A percentile compares a stretch with the other conserved stretches of the same genome.
These are phyloP conservation scores for Boletales sp. DNA, from an alignment of 768 basidiomycete species.

Conservation along the genomic window DNA sequence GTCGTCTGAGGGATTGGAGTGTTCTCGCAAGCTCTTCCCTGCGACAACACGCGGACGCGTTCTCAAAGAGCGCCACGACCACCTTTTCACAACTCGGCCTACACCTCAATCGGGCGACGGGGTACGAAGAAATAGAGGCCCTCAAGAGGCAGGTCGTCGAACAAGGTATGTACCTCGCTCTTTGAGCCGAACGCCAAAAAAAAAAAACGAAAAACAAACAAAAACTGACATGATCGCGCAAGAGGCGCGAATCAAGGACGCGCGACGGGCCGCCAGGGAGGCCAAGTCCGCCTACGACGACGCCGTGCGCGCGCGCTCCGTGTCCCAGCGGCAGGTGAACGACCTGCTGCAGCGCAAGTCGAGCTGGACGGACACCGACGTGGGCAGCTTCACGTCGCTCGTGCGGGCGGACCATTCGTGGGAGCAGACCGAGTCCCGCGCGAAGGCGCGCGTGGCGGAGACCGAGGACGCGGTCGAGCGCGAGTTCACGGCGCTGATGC, in stretches of 20 bases:
- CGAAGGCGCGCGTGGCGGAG: constrained; percentile 63
- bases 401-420: constrained; percentile 87
- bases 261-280: constrained; percentile 61
- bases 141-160: constrained; percentile 74
- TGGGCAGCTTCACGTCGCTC: constrained; percentile 81
- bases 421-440: constrained; percentile 71
- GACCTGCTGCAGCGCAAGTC: constrained; percentile 92
- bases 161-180: constrained; percentile 57
- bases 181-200: neutral
- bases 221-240: constrained; percentile 2
- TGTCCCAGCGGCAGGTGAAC: constrained; percentile 93
- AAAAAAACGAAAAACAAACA: no score
- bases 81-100: constrained; percentile 72
- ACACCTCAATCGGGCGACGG: constrained; percentile 83
- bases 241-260: constrained; percentile 73
- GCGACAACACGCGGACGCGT: constrained; percentile 52
- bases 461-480: constrained; percentile 81
- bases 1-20: constrained; percentile 45
- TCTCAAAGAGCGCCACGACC: constrained; percentile 52
- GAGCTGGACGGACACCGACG: constrained; percentile 87
- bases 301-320: constrained; percentile 75
- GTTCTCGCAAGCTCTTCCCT: constrained; percentile 29
- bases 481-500: constrained; percentile 86
- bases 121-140: constrained; percentile 86
- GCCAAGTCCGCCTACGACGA: constrained; percentile 76